Base-by-base conservation (phyloP, 2,329 filamentous ascomycete genomes). In the Chrysoporthe austroafricana region DNA sequence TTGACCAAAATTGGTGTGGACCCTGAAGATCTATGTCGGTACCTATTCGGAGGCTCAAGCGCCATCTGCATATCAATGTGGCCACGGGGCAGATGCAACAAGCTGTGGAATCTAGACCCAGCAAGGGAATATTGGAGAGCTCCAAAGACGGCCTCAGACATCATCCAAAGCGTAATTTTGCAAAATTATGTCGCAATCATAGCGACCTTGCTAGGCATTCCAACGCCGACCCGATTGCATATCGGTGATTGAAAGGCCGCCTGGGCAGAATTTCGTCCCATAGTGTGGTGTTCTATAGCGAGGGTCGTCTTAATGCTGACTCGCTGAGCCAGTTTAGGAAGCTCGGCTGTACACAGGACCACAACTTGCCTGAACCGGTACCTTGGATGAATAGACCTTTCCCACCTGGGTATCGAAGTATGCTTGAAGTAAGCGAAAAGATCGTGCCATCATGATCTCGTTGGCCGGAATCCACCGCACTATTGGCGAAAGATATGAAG, bases 1-100 rank as follows among this genome's bases (percentile, higher is more conserved):
- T 42, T 42, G 26, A 8, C 46, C 18, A 42, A 13, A 26, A 13
- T n/a, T 32, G 36, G 39, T 26, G 61, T 54, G 48, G 61, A 63
- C 61, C 61, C 61, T 63, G 61, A 63, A 63, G 21, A 39, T 63
- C 46, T 32, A 52, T 63, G 46, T 42, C 50, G 18, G 7, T 63
- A 48, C 26, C 26, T 26, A 42, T 43, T 21, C 46, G 44, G 26
- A 21, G 42, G 43, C 44, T 36, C n/a, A 36, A 42, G 18, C 18
- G 32, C 26, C 60, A 62, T 48, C 32, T n/a, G 44, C 43, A 46
- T 48, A 32, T 8, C 44, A 14, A 62, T 26, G 18, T 39, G 34
- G 36, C 60, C 16, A 50, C 60, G 43, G 60, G 43, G 26, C 32
- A 39, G 16, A 62, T 16, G 32, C 34, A 62, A 62, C 50, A 32